Evolutionary conservation across 768 basidiomycete genomes (phyloP), one percentile per base, ranked within the genome.

Genomic region (Astraeus odoratus): DNA sequence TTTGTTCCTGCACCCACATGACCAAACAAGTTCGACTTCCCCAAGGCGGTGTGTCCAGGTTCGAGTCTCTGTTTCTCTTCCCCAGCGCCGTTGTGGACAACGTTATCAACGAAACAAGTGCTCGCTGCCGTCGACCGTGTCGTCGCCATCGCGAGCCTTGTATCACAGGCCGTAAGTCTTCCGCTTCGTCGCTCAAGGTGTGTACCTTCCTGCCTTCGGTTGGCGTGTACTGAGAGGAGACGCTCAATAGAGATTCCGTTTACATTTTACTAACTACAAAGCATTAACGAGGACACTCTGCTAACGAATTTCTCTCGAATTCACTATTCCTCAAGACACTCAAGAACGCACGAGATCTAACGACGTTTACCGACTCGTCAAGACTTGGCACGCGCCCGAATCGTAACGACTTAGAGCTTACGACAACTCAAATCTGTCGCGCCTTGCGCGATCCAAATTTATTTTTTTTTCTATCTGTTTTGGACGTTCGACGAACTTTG

Each of bases 1-100:
- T 63, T 63, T 63, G 40, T 19, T 2, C 7, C 1, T 24, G 16
- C 23, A 8, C 52, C 61, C 51, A 65, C 64, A 64, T 47, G 39
- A 33, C 44, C 63, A 63, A 63, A 63, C 50, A 63, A 56, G 61
- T 63, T 63, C 64, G 48, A 65, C 18, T 65, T 65, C 50, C 18
- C 49, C 16, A 25, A 16, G 30, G 36, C 25, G 5, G 23, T 35
- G 39, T n/a, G n/a, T n/a, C n/a, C n/a, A 44, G 18, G 24, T 18
- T 29, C 40, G 43, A 38, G 36, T 25, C 38, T 13, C 31, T 41
- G 51, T n/a, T n/a, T n/a, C n/a, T 58, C 52, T 54, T 51, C 54
- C 42, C 54, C 43, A 34, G 51, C 50, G 47, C 46, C 52, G 37
- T 56, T 43, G 49, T 47, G 53, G 44, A 46, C 35, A 54, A 48